Base-by-base conservation (phyloP, 169 alveolate genomes). In the Cryptosporidium canis region DNA sequence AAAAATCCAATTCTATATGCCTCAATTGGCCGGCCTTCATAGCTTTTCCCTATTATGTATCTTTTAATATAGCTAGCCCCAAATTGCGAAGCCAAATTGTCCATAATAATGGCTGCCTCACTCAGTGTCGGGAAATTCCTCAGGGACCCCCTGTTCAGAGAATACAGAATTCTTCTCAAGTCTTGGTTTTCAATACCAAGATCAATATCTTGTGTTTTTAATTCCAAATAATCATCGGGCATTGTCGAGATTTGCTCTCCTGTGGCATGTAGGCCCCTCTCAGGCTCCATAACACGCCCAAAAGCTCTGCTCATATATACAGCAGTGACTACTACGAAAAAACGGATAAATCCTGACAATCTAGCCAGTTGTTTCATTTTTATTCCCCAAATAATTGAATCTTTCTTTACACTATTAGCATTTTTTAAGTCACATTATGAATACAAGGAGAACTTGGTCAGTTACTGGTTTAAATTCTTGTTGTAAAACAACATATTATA, bases 21-120 rank as follows among this genome's bases (percentile, higher is more conserved):
- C 2, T 53, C 85, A 21, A 72, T 72, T 6, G 39, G 56, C 18
- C 85, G 27, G 7, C 70, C 70, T 72, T 72, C 85, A 72, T 31
- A 51, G 29, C 71, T 55, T 14, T 29, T 72, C 7, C 85, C 85
- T 33, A 72, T 72, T 16, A 24, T 24, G 35, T 16, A 33, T 21
- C 39, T 72, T 33, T 58, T 51, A 6, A 72, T 72, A 72, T 31
- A 72, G 12, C 35, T 56, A 31, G 35, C 55, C n/a, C 85, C 70
- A 41, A 72, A 72, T 29, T 24, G 37, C 11, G 12, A n/a, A 24
- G 2, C 8, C 9, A 72, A 18, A 24, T 72, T 45, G 18, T 72
- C 70, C 61, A 72, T 16, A 24, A 72, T 72, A 6, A 51, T 56
- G 9, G 18, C 7, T 2, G 61, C 85, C 24, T 72, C 85, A 16